phyloP scores from a whole-genome alignment of 768 basidiomycete species.

The Boletus vermiculosoides region DNA sequence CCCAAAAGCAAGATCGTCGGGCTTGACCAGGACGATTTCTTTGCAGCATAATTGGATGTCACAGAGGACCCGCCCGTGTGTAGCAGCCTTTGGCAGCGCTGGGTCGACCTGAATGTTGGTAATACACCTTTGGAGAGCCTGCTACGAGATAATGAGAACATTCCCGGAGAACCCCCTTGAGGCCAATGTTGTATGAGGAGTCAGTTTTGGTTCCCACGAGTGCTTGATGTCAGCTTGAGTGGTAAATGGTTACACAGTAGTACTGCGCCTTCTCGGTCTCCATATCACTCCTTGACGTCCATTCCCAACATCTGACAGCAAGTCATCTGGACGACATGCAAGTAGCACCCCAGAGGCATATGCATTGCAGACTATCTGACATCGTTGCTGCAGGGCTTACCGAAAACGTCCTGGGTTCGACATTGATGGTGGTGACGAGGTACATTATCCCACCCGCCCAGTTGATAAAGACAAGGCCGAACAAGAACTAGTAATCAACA shows the following conservation, averaged over 20 bases:
- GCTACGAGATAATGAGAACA: conserved; percentile 22
- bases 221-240: neutral
- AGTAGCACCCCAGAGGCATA: conserved; percentile 16
- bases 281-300: conserved; percentile 3
- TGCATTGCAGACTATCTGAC: conserved; percentile 9
- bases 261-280: conserved; percentile 11
- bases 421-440: conserved; percentile 66
- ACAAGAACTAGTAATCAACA: conserved; percentile 87
- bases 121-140: conserved; percentile 7
- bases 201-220: conserved; percentile 22
- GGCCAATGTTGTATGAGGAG: neutral
- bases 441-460: conserved; percentile 94
- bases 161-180: neutral
- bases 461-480: conserved; percentile 99
- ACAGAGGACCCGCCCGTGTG: conserved; percentile 27
- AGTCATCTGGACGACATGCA: conserved; percentile 21
- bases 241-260: neutral
- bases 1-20: conserved; percentile 76
- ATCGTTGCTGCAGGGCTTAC: conserved; percentile 28
- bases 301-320: neutral
- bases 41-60: conserved; percentile 52
- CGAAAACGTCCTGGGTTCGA: conserved; percentile 51
- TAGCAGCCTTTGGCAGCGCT: conserved; percentile 7
- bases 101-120: conserved; percentile 8
- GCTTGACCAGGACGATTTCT: conserved; percentile 59